phyloP scores from a whole-genome alignment of 2,329 filamentous ascomycete species.

The Apiospora arundinis region DNA sequence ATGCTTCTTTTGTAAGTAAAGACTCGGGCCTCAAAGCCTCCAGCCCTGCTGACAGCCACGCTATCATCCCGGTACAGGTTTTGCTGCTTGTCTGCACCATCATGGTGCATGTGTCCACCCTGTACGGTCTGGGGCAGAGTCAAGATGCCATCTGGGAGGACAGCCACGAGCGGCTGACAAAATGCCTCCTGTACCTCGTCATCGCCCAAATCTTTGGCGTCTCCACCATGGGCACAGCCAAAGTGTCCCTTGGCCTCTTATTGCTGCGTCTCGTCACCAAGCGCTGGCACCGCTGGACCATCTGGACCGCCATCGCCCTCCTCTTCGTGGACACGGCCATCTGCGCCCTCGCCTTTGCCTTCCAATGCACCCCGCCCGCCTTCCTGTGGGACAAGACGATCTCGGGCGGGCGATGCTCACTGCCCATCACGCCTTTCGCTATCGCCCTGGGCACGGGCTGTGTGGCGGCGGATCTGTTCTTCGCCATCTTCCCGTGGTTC shows the following conservation, averaged over 20 bases:
- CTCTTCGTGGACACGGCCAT: slow-evolving; percentile 4
- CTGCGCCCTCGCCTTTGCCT: slow-evolving; percentile 16
- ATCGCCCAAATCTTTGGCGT: slow-evolving; percentile 22
- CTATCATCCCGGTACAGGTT: background rate
- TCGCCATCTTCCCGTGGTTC: slow-evolving; percentile 19
- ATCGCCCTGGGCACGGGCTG: slow-evolving; percentile 2
- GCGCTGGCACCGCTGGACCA: slow-evolving; percentile 19
- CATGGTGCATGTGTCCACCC: slow-evolving; percentile 17
- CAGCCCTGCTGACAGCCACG: background rate
- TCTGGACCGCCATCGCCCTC: slow-evolving; percentile 16
- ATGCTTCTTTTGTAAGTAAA: slow-evolving; percentile 20
- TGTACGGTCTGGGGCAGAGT: slow-evolving; percentile 20
- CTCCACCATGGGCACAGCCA: slow-evolving; percentile 15
- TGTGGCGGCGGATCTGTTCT: slow-evolving; percentile 23
- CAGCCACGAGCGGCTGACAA: slow-evolving; percentile 16
- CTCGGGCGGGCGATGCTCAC: background rate
- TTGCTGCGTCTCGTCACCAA: slow-evolving; percentile 22
- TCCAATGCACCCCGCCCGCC: slow-evolving; percentile 14
- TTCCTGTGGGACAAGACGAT: slow-evolving; percentile 23
- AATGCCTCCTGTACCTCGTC: slow-evolving; percentile 18
- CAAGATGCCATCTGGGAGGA: background rate
- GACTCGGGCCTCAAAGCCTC: background rate
- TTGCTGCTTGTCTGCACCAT: slow-evolving; percentile 18
- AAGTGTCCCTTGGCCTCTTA: slow-evolving; percentile 9
- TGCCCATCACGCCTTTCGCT: slow-evolving; percentile 8